Conservation (phyloP, 2,329 filamentous ascomycete genomes). For the Stemphylium vesicarium region DNA sequence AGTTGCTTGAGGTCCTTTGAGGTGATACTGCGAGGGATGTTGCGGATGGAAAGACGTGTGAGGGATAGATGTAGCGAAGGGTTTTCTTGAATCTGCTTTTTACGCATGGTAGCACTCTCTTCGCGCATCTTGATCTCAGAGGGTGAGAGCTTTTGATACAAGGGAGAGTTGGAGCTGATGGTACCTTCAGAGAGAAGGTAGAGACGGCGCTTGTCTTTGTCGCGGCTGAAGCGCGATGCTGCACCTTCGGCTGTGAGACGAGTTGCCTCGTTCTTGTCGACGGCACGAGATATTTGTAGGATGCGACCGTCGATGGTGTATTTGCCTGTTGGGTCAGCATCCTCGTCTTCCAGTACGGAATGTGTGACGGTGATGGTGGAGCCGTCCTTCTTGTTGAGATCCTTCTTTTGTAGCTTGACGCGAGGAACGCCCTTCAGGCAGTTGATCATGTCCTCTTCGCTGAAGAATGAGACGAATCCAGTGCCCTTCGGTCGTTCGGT, state of each 20-base stretch:
- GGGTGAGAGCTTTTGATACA: constrained; percentile 77
- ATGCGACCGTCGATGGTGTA: constrained; percentile 93
- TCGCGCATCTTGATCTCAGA: constrained; percentile 88
- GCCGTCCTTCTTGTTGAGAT: constrained; percentile 43
- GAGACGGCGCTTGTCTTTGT: constrained; percentile 88
- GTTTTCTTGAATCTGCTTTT: constrained; percentile 88
- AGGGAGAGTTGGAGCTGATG: constrained; percentile 75
- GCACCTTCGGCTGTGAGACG: constrained; percentile 74
- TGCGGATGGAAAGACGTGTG: constrained; percentile 88
- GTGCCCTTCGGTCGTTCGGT: constrained; percentile 90
- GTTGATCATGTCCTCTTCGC: constrained; percentile 72
- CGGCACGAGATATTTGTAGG: constrained; percentile 81
- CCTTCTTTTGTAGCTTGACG: constrained; percentile 47
- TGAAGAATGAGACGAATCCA: constrained; percentile 92
- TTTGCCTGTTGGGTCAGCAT: constrained; percentile 77
- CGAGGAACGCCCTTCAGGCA: constrained; percentile 78
- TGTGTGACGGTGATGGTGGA: constrained; percentile 54
- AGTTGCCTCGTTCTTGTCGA: constrained; percentile 80
- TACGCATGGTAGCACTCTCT: constrained; percentile 83
- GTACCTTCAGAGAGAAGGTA: constrained; percentile 88
- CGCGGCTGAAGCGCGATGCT: constrained; percentile 67
- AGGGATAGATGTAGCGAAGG: constrained; percentile 87
- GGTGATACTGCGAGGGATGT: constrained; percentile 81
- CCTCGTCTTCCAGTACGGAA: constrained; percentile 87
- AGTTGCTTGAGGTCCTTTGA: constrained; percentile 91